Conservation (phyloP, 108 stramenopile species). For the Skeletonema tropicum region DNA sequence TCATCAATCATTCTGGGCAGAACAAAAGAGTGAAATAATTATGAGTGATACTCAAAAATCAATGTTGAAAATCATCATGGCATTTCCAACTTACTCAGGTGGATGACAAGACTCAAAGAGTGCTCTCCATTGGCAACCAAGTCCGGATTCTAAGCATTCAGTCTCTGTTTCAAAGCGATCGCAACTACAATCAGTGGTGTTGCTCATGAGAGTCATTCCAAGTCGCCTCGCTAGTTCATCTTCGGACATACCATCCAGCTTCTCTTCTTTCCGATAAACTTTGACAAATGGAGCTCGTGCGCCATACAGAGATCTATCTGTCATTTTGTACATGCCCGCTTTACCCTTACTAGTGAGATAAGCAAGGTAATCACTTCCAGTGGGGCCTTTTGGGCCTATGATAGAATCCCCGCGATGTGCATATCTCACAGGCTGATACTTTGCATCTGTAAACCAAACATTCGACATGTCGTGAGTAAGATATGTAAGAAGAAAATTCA, state of each 20-base stretch:
- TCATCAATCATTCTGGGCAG: constrained; percentile 60
- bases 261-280: constrained; percentile 62
- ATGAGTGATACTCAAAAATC: constrained; percentile 24
- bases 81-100: constrained; percentile 44
- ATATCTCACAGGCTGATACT: constrained; percentile 44
- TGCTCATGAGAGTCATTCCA: constrained; percentile 32
- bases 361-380: constrained; percentile 51
- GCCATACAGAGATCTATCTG: constrained; percentile 64
- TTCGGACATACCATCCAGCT: constrained; percentile 61
- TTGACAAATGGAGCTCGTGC: constrained; percentile 61
- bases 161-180: constrained; percentile 50
- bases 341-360: constrained; percentile 45
- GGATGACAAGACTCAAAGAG: constrained; percentile 50
- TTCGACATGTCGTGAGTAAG: too few species aligned
- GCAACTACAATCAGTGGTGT: constrained; percentile 64
- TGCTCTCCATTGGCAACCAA: constrained; percentile 31
- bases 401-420: constrained; percentile 36
- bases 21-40: constrained; percentile 17
- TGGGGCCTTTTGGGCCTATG: constrained; percentile 43
- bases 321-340: constrained; percentile 64
- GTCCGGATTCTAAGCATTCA: constrained; percentile 50
- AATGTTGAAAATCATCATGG: constrained; percentile 30
- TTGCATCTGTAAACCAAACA: constrained; percentile 7
- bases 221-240: constrained; percentile 42
- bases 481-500: too few species aligned